phyloP scores from a whole-genome alignment of 306 rosid genomes.

The Prunus armeniaca region DNA sequence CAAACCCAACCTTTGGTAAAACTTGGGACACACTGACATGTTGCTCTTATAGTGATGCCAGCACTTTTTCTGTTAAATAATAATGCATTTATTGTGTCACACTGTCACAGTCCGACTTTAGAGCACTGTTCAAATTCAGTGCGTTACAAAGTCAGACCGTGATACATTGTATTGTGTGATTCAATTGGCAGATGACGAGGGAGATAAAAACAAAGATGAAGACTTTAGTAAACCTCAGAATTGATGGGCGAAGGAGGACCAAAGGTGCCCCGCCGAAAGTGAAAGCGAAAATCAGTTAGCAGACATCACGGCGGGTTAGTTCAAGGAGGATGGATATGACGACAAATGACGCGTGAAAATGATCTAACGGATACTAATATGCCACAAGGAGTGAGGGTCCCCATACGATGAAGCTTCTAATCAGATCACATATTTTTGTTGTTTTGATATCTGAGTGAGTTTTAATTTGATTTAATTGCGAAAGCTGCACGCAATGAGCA shows the following conservation, averaged over 20 bases:
- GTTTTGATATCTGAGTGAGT: background rate
- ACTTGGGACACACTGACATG: too few relatives aligned
- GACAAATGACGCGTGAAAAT: background rate
- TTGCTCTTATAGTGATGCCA: too few relatives aligned
- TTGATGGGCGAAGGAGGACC: too few relatives aligned
- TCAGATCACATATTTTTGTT: background rate
- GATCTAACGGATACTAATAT: background rate
- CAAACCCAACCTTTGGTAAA: too few relatives aligned
- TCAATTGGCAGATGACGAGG: background rate
- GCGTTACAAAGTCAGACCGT: too few relatives aligned
- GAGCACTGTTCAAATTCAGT: too few relatives aligned
- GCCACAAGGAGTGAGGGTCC: background rate
- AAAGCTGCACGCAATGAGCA: background rate
- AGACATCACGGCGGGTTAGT: constrained; percentile 13
- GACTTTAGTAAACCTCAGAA: too few relatives aligned
- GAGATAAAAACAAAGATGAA: too few relatives aligned
- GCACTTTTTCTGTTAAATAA: too few relatives aligned
- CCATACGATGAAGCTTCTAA: background rate
- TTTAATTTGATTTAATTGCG: background rate
- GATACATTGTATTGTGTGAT: too few relatives aligned
- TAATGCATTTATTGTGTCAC: too few relatives aligned
- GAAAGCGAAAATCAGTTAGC: background rate
- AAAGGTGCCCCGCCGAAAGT: background rate
- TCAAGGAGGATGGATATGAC: background rate
- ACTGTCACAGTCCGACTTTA: too few relatives aligned